A percentile compares a stretch with the other conserved stretches of the same genome.
Evolutionary conservation across 345 rosid species (phyloP).

Genomic region (Schrenkiella parvula): DNA sequence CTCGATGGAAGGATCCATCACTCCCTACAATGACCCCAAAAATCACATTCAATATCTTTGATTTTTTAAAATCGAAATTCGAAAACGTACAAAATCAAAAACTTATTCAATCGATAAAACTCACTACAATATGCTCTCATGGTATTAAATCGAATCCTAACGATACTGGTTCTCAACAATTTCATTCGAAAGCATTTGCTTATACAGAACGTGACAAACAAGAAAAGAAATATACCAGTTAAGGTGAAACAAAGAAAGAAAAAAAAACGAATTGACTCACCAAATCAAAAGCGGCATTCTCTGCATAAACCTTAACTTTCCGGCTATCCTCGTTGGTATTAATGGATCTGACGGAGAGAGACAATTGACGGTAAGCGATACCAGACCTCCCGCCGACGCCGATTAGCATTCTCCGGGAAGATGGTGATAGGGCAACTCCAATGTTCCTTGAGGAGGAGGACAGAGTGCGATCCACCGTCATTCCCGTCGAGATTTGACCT

Average conservation of each 20-base stretch:
- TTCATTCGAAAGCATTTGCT: neutral
- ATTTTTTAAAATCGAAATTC: neutral
- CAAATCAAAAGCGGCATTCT: constrained; percentile 39
- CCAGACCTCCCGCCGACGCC: constrained; percentile 9
- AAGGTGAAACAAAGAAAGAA: too few relatives aligned
- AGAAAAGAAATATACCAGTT: neutral
- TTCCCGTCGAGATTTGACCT: constrained; percentile 33
- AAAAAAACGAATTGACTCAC: constrained; percentile 39
- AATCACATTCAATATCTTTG: neutral
- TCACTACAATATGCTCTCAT: neutral
- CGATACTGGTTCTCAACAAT: neutral
- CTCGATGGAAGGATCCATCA: constrained; percentile 33
- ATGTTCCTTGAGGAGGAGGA: constrained; percentile 45
- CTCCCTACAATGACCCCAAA: constrained; percentile 37
- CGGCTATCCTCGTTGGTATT: constrained; percentile 24
- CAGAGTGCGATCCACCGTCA: constrained; percentile 29
- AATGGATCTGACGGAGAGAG: constrained; percentile 44
- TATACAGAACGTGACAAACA: constrained; percentile 8
- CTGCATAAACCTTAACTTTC: constrained; percentile 18
- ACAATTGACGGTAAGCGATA: constrained; percentile 12
- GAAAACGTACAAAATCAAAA: neutral
- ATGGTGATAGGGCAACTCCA: constrained; percentile 17
- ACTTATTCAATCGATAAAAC: neutral
- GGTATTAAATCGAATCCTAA: neutral
- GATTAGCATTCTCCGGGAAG: constrained; percentile 13